These are phyloP conservation scores for Paecilomyces formosus DNA, from an alignment of 2,329 filamentous ascomycete species.

Conservation along the genomic window DNA sequence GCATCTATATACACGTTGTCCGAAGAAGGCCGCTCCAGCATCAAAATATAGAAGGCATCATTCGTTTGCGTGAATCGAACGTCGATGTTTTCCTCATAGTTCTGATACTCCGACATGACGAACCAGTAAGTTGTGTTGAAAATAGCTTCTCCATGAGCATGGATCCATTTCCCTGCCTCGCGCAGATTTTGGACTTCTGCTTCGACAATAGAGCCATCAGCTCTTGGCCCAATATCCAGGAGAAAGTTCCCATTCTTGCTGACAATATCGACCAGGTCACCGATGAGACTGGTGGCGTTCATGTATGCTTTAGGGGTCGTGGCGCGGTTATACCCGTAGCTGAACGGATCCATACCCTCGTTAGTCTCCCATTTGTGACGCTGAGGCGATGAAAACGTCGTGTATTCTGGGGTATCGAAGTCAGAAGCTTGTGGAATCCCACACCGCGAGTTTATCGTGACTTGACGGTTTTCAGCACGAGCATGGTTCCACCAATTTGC, in stretches of 20 bases:
- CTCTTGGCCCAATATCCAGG: slow-evolving; percentile 50
- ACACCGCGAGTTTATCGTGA: slow-evolving; percentile 51
- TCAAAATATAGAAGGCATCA: slow-evolving; percentile 46
- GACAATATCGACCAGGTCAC: slow-evolving; percentile 45
- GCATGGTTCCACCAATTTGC: slow-evolving; percentile 37
- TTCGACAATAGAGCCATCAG: slow-evolving; percentile 47
- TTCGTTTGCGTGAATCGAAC: slow-evolving; percentile 45
- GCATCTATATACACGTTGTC: slow-evolving; percentile 2
- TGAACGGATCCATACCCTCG: slow-evolving; percentile 53
- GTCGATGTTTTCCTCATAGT: slow-evolving; percentile 15
- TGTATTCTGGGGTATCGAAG: slow-evolving; percentile 57
- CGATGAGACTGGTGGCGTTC: slow-evolving; percentile 43
- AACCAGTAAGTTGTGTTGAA: slow-evolving; percentile 51
- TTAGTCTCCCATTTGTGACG: slow-evolving; percentile 54
- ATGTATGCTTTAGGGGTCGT: slow-evolving; percentile 46
- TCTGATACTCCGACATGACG: slow-evolving; percentile 33
- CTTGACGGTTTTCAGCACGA: slow-evolving; percentile 37
- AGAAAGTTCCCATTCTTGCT: slow-evolving; percentile 52
- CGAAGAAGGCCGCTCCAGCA: slow-evolving; percentile 31
- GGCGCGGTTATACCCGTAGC: slow-evolving; percentile 53
- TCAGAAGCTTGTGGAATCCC: slow-evolving; percentile 43
- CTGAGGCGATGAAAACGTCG: slow-evolving; percentile 43
- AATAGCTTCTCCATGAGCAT: slow-evolving; percentile 44
- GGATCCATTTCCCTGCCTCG: slow-evolving; percentile 48
- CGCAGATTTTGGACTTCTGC: slow-evolving; percentile 42